A percentile compares a stretch with the other conserved stretches of the same genome.
Conservation (phyloP, 192 early-diverging fungal genomes). For the Coemansia furcata region DNA sequence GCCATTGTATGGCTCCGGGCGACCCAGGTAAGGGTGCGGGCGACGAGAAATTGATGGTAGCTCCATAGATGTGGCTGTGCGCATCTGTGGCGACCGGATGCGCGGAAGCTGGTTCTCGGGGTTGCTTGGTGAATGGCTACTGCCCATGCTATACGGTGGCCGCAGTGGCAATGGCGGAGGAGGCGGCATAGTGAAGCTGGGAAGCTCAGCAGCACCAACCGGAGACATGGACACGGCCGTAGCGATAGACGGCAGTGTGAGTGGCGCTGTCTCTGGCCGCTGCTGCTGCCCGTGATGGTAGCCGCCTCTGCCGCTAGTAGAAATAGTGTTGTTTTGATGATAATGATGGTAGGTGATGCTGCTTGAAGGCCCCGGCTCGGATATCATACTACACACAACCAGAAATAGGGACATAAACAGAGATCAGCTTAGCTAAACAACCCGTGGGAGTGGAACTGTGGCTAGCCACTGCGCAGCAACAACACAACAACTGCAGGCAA, state of each 20-base stretch:
- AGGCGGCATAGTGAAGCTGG: conserved; percentile 5
- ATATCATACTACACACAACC: conserved; percentile 31
- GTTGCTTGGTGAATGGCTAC: conserved; percentile 17
- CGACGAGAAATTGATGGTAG: conserved; percentile 35
- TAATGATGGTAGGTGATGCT: not conserved
- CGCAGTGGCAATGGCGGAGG: conserved; percentile 9
- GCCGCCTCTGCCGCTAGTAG: not conserved
- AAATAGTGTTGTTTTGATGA: not conserved
- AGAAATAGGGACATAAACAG: not conserved
- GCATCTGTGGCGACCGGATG: conserved; percentile 33
- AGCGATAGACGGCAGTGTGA: conserved; percentile 32
- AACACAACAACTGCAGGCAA: conserved; percentile 6
- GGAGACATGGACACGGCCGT: conserved; percentile 7
- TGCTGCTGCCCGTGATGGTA: not conserved
- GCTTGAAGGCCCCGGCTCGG: conserved; percentile 23
- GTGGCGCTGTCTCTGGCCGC: not conserved
- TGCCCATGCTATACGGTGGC: conserved; percentile 29
- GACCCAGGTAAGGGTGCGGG: conserved; percentile 32
- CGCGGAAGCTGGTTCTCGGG: conserved; percentile 32
- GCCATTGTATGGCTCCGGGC: conserved; percentile 4
- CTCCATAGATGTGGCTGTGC: conserved; percentile 24
- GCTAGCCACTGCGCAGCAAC: not conserved
- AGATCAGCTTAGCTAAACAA: not conserved
- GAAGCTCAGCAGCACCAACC: not conserved
- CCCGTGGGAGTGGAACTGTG: not conserved